Evolutionary conservation across 805 yeast species (phyloP), one percentile per base, ranked within the genome.

Genomic region (Hanseniaspora guilliermondii): DNA sequence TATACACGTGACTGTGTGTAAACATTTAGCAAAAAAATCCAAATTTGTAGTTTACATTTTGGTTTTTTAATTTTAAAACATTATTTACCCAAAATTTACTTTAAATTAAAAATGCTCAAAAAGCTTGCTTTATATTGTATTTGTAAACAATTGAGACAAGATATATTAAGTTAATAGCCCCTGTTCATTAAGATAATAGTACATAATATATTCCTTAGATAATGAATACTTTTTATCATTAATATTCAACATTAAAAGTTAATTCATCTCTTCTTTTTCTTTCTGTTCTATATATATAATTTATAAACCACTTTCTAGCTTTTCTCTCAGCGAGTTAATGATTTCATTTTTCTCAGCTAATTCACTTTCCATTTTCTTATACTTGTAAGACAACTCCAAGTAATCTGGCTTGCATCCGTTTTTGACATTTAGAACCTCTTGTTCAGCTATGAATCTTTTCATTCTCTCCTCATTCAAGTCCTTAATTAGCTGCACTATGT

Each of bases 391-490:
- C 57, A 82, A 63, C 52, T 80, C 80, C 32, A 80, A 68, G 17
- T 79, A 68, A 49, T 78, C 73, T 30, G 85, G 82, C 30, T 71
- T 64, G 49, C 69, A 67, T 11, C 80, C 78, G 59, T 76, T 70
- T 58, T 80, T 85, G 57, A 73, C 64, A 37, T 80, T 65, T 35
- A 83, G 62, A 0, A 82, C 77, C 59, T 82, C 81, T 58, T 83
- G 89, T 60, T 85, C 93, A 30, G 87, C 81, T 30, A 82, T 77
- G 59, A 76, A 80, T 52, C 94, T 68, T 55, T 79, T 75, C 58
- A 77, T 70, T 57, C 91, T 71, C 63, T 85, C 91, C 32, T 77
- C 79, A 54, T 76, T 78, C 56, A 85, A 64, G 57, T 76, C 75
- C 45, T 76, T 77, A 40, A 82, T 76, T 55, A 85, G 62, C 22